Conservation (phyloP, 1,139 yeast genomes). For the Nakaseomyces delphensis region DNA sequence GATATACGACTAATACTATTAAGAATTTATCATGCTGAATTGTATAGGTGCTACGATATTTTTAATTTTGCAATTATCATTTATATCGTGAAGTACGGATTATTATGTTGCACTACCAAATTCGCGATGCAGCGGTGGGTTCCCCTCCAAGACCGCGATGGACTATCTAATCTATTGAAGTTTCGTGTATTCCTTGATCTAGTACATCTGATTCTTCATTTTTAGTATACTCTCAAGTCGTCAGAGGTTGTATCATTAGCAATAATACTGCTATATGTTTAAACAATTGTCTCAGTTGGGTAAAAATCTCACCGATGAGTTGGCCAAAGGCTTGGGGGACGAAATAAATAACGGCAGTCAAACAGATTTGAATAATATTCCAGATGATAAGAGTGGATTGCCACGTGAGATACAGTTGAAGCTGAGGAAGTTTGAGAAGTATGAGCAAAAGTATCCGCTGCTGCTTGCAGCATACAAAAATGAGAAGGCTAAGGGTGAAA, state of each 20-base stretch:
- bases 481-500: conserved; percentile 61
- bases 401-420: conserved; percentile 52
- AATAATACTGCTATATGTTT: conserved; percentile 49
- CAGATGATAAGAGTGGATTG: conserved; percentile 35
- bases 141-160: too few relatives aligned
- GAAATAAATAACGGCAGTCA: conserved; percentile 16
- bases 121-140: too few relatives aligned
- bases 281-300: conserved; percentile 51
- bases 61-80: too few relatives aligned
- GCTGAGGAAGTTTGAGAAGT: conserved; percentile 70
- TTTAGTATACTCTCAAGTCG: too few relatives aligned
- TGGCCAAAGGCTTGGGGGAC: conserved; percentile 33
- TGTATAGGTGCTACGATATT: too few relatives aligned
- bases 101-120: too few relatives aligned
- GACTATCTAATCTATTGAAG: too few relatives aligned
- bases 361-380: conserved; percentile 9
- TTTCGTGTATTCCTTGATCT: not conserved
- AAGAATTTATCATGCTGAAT: too few relatives aligned
- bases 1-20: too few relatives aligned
- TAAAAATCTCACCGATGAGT: conserved; percentile 58
- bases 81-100: too few relatives aligned
- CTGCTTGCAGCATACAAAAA: conserved; percentile 74
- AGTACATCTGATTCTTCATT: too few relatives aligned
- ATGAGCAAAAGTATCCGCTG: conserved; percentile 81
- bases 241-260: too few relatives aligned